Evolutionary conservation across 1,284 basidiomycete genomes (phyloP).

Genomic region (Schizophyllum amplum): DNA sequence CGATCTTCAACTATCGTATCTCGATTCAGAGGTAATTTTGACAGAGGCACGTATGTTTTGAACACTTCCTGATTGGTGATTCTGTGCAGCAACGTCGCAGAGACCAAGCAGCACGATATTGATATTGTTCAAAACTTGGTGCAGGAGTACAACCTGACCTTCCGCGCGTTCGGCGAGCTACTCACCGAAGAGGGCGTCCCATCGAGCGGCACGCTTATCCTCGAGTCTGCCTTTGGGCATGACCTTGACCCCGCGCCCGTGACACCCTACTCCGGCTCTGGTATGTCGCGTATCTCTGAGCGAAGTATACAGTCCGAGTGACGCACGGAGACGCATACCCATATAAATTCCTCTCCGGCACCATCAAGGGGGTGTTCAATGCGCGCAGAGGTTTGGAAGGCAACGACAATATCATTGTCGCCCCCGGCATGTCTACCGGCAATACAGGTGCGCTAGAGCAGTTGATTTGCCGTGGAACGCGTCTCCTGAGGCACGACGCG

Average conservation of each 20-base stretch:
- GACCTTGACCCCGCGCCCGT: conserved; percentile 35
- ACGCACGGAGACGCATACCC: conserved; percentile 29
- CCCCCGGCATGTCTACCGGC: conserved; percentile 29
- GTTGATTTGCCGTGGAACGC: neutral
- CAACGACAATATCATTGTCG: conserved; percentile 20
- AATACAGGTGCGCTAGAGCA: conserved; percentile 26
- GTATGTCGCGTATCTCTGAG: no score
- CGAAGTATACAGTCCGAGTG: no score
- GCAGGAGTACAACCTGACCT: conserved; percentile 39
- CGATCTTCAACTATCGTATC: conserved; percentile 55
- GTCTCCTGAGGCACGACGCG: neutral
- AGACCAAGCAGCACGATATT: conserved; percentile 34
- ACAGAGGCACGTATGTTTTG: conserved; percentile 1
- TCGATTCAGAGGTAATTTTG: conserved; percentile 34
- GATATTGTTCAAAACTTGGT: conserved; percentile 35
- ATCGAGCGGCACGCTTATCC: conserved; percentile 27
- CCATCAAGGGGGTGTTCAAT: conserved; percentile 37
- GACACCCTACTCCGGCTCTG: no score
- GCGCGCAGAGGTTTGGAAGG: conserved; percentile 20
- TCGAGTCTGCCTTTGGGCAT: conserved; percentile 28
- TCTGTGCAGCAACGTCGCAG: conserved; percentile 31
- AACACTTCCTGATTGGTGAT: neutral
- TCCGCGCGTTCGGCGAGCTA: conserved; percentile 40
- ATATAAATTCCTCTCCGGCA: conserved; percentile 35
- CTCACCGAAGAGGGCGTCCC: conserved; percentile 18